Conservation (phyloP, 2,329 filamentous ascomycete species). For the Trichoderma koningii region DNA sequence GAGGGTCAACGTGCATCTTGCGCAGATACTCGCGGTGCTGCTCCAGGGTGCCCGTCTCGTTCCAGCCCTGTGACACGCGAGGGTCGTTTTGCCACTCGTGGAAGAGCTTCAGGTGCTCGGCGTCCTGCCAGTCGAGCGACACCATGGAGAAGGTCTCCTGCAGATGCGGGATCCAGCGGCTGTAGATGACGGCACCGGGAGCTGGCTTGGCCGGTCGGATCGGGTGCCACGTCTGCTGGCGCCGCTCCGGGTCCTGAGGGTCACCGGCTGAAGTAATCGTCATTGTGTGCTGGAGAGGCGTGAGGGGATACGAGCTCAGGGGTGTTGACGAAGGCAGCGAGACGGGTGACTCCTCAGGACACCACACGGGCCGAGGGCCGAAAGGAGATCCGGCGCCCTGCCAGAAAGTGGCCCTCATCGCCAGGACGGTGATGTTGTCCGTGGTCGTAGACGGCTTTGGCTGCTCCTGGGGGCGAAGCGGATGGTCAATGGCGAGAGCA, state of each 20-base stretch:
- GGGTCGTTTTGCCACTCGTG: conserved; percentile 83
- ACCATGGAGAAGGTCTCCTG: conserved; percentile 76
- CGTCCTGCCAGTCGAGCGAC: conserved; percentile 67
- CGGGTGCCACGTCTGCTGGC: conserved; percentile 66
- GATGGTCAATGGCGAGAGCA: conserved; percentile 53
- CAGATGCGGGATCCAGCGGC: conserved; percentile 75
- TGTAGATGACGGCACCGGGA: conserved; percentile 72
- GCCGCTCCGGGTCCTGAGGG: conserved; percentile 44
- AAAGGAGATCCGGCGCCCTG: conserved; percentile 69
- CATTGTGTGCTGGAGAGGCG: conserved; percentile 51
- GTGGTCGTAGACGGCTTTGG: conserved; percentile 30
- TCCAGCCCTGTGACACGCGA: conserved; percentile 77
- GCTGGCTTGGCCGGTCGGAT: conserved; percentile 70
- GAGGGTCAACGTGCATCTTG: conserved; percentile 68
- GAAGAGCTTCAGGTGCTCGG: conserved; percentile 68
- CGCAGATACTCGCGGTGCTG: conserved; percentile 73
- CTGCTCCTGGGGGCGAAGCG: conserved; percentile 41
- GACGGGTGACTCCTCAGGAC: conserved; percentile 48
- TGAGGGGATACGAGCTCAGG: conserved; percentile 51
- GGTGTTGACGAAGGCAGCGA: conserved; percentile 42
- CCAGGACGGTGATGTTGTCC: conserved; percentile 43
- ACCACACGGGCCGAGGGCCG: conserved; percentile 65
- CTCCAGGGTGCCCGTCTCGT: conserved; percentile 73
- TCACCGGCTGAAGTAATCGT: conserved; percentile 45
- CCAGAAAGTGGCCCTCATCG: conserved; percentile 64